phyloP scores from a whole-genome alignment of 2,329 filamentous ascomycete species.

The Ceratocystiopsis minuta region DNA sequence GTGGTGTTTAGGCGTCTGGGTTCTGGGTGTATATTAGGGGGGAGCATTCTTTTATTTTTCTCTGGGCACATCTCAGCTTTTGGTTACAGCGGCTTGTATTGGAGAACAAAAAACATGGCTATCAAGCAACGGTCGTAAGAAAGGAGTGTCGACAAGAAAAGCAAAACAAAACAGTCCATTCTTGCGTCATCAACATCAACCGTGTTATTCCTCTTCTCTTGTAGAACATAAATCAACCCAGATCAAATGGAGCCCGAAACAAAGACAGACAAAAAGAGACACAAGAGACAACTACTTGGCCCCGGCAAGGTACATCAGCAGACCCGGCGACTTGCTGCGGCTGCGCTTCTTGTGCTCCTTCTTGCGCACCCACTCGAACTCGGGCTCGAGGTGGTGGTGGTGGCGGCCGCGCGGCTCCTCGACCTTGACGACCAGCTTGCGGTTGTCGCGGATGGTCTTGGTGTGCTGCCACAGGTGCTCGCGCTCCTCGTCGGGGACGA shows the following conservation, averaged over 20 bases:
- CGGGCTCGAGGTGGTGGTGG: conserved; percentile 22
- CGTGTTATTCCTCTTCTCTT: not conserved
- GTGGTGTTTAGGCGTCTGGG: too few relatives aligned
- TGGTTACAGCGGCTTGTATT: too few relatives aligned
- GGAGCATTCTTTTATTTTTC: too few relatives aligned
- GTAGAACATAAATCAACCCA: not conserved
- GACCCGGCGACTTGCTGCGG: conserved; percentile 36
- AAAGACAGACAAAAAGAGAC: not conserved
- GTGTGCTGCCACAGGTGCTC: conserved; percentile 58
- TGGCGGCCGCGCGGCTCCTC: conserved; percentile 27
- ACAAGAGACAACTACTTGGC: conserved; percentile 11
- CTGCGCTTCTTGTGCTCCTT: conserved; percentile 36
- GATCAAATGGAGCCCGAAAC: not conserved
- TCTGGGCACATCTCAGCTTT: too few relatives aligned
- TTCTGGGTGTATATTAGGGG: too few relatives aligned
- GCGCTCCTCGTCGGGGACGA: conserved; percentile 54
- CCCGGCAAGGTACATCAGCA: conserved; percentile 40
- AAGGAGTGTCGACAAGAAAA: too few relatives aligned
- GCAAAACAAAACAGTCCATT: not conserved
- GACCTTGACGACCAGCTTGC: conserved; percentile 27
- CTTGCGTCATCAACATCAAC: not conserved
- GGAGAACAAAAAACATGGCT: too few relatives aligned
- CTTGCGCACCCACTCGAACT: conserved; percentile 38
- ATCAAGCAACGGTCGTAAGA: too few relatives aligned
- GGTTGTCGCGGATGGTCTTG: conserved; percentile 39